Evolutionary conservation across 768 basidiomycete genomes (phyloP).

Genomic region (Hygrocybe punicea): DNA sequence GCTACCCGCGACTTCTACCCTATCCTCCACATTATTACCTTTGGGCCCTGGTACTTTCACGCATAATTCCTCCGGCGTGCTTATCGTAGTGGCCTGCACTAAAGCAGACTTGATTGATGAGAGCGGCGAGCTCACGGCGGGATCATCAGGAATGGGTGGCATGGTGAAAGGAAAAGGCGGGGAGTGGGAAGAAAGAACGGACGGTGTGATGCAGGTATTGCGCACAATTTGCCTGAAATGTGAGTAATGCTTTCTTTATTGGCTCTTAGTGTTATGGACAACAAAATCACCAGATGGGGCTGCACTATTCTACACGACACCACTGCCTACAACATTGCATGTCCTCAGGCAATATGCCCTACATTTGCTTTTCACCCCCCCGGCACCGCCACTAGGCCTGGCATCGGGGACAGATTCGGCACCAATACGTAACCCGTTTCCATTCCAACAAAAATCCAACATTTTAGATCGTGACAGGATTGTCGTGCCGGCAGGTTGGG

Average conservation of each 20-base stretch:
- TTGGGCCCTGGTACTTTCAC: conserved; percentile 82
- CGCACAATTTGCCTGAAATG: conserved; percentile 91
- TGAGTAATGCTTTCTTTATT: conserved; percentile 39
- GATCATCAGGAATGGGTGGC: conserved; percentile 79
- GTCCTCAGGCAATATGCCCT: conserved; percentile 80
- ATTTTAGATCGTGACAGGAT: conserved; percentile 90
- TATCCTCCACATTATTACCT: conserved; percentile 71
- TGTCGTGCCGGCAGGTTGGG: conserved; percentile 94
- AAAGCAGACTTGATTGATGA: conserved; percentile 94
- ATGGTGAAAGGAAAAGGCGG: conserved; percentile 91
- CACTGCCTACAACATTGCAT: conserved; percentile 68
- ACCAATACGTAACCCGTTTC: conserved; percentile 74
- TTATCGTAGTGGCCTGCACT: conserved; percentile 85
- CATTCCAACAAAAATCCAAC: conserved; percentile 84
- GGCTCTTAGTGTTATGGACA: neutral
- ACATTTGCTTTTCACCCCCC: conserved; percentile 73
- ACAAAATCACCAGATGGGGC: conserved; percentile 71
- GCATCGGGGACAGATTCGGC: conserved; percentile 60
- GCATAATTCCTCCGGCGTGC: conserved; percentile 81
- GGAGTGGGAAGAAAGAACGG: conserved; percentile 94
- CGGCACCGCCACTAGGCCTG: conserved; percentile 67
- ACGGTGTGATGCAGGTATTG: conserved; percentile 92
- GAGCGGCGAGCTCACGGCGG: conserved; percentile 64
- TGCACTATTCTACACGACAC: conserved; percentile 85
- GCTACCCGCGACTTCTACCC: conserved; percentile 55